A percentile compares a stretch with the other conserved stretches of the same genome.
phyloP scores from a whole-genome alignment of 345 rosid species.

The Populus tremula region DNA sequence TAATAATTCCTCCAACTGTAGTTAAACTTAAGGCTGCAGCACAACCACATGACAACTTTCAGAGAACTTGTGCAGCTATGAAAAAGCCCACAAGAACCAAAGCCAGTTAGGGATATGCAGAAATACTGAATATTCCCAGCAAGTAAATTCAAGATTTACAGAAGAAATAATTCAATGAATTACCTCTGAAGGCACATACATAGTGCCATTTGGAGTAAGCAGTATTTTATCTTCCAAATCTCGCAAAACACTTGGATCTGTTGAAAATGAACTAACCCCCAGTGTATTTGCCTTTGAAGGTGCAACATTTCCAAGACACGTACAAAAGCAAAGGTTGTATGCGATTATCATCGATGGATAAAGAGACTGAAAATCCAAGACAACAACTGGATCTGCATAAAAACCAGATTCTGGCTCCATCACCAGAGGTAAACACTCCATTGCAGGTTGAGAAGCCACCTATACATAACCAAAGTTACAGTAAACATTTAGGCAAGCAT shows the following conservation, averaged over 20 bases:
- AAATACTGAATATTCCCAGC: background rate
- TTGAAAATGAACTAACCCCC: conserved; percentile 73
- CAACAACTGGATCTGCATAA: conserved; percentile 86
- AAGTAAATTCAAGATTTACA: background rate
- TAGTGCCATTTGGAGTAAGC: conserved; percentile 74
- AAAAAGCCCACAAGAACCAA: background rate
- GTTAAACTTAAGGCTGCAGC: background rate
- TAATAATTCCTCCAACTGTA: background rate
- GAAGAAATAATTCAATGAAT: conserved; percentile 4
- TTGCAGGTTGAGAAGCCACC: conserved; percentile 99
- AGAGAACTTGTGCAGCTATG: background rate
- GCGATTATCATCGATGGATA: conserved; percentile 98
- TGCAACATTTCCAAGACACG: conserved; percentile 81
- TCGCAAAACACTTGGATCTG: conserved; percentile 49
- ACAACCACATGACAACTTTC: background rate
- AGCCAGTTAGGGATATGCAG: background rate
- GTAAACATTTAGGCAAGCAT: conserved; percentile 5
- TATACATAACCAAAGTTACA: conserved; percentile 24
- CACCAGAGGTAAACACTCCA: conserved; percentile 96
- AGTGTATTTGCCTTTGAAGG: conserved; percentile 64
- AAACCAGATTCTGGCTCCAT: conserved; percentile 99
- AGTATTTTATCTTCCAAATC: conserved; percentile 58
- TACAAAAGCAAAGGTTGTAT: conserved; percentile 90
- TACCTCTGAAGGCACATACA: conserved; percentile 85
- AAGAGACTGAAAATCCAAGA: conserved; percentile 96